Evolutionary conservation across 2,329 filamentous ascomycete species (phyloP), one percentile per base, ranked within the genome.

Genomic region (Pyrenochaeta sp.): DNA sequence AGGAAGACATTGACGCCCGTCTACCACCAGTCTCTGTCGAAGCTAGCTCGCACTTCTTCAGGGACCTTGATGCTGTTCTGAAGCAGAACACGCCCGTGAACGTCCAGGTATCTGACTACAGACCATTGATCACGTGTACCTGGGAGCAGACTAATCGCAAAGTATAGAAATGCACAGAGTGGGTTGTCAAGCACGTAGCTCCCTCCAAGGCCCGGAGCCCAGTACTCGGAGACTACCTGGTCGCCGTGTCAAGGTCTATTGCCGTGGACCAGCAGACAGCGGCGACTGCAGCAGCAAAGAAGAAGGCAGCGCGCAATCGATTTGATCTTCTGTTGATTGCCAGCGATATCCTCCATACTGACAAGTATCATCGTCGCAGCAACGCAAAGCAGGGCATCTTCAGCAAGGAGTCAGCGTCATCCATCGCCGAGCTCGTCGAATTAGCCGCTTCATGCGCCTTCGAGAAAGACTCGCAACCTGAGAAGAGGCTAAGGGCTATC

Each of bases 81-180:
- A 45, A 59, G 47, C 60, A 68, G 61, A 66, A 66, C 51, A 67
- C 67, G 45, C 52, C 60, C 37, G 59, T 58, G 41, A 70, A 72
- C 40, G 64, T 73, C 43, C 67, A 74, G 71, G 71, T 74, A 72
- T 66, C 63, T 63, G 54, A 59, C 41, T 64, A 56, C 49, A 60
- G 47, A 52, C 56, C 52, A 58, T 56, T 59, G 51, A 55, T 55
- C 43, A 49, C 32, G 46, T 51, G 30, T 58, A 42, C 45, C 58
- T 21, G 51, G 61, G 70, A 66, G 59, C 67, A 68, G 59, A 67
- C 69, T 74, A 72, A 73, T 74, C 58, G 45, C 66, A 46, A 35
- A 53, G 53, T 37, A 32, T 72, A 96, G 92, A 90, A 86, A 82
- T 93, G 90, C 84, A 96, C 93, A 84, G 82, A 85, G 78, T 96